phyloP scores from a whole-genome alignment of 202 grass and related monocot species.

The Elaeis oleifera region DNA sequence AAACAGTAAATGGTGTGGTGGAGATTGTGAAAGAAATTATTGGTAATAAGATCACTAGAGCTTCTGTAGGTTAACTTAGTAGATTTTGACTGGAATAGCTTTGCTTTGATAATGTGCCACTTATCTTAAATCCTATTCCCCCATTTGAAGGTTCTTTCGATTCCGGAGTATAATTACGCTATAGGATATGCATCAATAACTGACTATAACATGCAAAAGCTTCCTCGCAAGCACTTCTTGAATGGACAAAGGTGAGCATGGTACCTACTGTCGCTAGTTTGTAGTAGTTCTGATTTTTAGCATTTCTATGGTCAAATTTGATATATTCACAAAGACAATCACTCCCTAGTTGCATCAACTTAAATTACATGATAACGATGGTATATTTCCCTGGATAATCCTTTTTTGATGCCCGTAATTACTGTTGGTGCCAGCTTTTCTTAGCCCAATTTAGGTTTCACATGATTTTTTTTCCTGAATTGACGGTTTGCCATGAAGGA shows the following conservation, averaged over 20 bases:
- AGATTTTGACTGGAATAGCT: no score
- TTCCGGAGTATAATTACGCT: conserved; percentile 73
- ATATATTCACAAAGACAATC: not conserved
- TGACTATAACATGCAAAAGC: conserved; percentile 86
- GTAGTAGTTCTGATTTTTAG: not conserved
- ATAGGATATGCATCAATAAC: conserved; percentile 69
- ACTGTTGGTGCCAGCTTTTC: no score
- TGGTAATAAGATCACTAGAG: conserved; percentile 40
- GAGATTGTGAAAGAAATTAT: conserved; percentile 84
- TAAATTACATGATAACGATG: no score
- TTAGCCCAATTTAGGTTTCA: no score
- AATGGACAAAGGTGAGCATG: conserved; percentile 59
- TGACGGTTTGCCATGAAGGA: no score
- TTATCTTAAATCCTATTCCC: not conserved
- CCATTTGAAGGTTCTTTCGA: conserved; percentile 55
- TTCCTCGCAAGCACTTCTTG: conserved; percentile 42
- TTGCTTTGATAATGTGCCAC: no score
- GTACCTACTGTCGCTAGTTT: not conserved
- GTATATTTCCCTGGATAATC: no score
- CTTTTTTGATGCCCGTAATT: no score
- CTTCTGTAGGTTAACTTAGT: not conserved
- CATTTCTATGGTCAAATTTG: not conserved
- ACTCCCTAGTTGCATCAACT: no score
- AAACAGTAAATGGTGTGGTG: conserved; percentile 79
- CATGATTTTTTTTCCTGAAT: no score